Percentiles rank a stretch among this genome's conserved stretches.
Evolutionary conservation across 73 alveolate genomes (phyloP).

Genomic region (Paramecium primaurelia): DNA sequence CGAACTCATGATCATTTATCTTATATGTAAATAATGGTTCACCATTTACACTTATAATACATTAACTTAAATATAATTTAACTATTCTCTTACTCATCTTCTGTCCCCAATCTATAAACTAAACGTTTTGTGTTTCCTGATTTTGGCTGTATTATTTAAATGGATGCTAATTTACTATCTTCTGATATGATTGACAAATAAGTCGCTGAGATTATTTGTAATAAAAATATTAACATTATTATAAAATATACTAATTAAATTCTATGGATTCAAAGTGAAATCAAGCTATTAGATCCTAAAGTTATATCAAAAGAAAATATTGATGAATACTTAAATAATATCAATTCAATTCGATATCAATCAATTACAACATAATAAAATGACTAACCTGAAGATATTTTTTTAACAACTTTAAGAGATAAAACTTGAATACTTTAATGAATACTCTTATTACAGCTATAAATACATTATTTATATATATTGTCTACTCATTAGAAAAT

Average conservation of each 20-base stretch:
- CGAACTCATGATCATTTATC: background rate
- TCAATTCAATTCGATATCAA: too few relatives aligned
- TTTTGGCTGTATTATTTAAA: background rate
- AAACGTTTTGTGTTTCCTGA: background rate
- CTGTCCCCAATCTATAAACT: slow-evolving; percentile 27
- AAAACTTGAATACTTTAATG: background rate
- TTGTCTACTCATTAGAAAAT: background rate
- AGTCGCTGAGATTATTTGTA: background rate
- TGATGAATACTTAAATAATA: too few relatives aligned
- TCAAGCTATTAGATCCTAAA: too few relatives aligned
- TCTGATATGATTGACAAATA: background rate
- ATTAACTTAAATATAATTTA: background rate
- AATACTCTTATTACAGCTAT: background rate
- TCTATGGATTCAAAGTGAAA: background rate
- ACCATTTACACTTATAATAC: background rate
- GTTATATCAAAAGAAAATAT: too few relatives aligned
- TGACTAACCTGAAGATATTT: background rate
- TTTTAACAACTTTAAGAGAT: background rate
- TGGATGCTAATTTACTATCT: background rate
- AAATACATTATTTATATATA: background rate
- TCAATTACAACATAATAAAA: background rate
- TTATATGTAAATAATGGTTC: slow-evolving; percentile 6
- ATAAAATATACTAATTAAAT: background rate
- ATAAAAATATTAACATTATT: background rate
- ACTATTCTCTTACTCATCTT: background rate